Base-by-base conservation (phyloP, 129 eudicot species). In the Smallanthus sonchifolius region DNA sequence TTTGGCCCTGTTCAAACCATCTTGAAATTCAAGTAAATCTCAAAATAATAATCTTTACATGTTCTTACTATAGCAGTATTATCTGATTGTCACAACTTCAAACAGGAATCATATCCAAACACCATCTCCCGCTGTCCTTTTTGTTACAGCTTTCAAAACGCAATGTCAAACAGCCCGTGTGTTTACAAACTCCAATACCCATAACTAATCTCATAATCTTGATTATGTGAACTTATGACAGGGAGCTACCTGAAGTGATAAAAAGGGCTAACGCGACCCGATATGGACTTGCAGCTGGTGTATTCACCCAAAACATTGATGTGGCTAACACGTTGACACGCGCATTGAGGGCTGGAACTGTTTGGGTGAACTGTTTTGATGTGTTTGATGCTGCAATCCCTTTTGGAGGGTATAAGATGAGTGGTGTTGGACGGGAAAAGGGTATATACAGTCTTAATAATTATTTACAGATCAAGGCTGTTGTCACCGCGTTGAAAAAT, bases 221-320 rank as follows among this genome's bases (percentile, higher is more conserved):
- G n/a, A 36, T 61, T 15, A 61, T 61, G 6, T 14, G 24, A 34
- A 32, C 65, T 28, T 30, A 30, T 62, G 8, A 13, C 70, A 91
- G 97, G 80, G 89, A 91, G 44, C 48, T 80, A 20, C 72, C 81
- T 19, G 97, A 91, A 1, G 97, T 91, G 85, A 84, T 91, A 35
- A 82, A 76, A 69, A 82, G 97, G 72, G 97, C 95, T 14, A 91
- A 91, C 9, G 44, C 86, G 19, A 86, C 91, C 6, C 74, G 83
- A 24, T 91, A 87, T 64, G 97, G 97, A 6, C 91, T 91, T 65
- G 97, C 97, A 65, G 95, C 97, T 0, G 97, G 97, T n/a, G 97
- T 91, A 62, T 91, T 86, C 85, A 91, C 97, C 1, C 62, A 70
- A 38, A 88, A 84, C 86, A 59, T 91, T 4, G 87, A 91, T 52